These are phyloP conservation scores for Mucor irregularis DNA, from an alignment of 371 early-diverging fungal genomes.

Conservation along the genomic window DNA sequence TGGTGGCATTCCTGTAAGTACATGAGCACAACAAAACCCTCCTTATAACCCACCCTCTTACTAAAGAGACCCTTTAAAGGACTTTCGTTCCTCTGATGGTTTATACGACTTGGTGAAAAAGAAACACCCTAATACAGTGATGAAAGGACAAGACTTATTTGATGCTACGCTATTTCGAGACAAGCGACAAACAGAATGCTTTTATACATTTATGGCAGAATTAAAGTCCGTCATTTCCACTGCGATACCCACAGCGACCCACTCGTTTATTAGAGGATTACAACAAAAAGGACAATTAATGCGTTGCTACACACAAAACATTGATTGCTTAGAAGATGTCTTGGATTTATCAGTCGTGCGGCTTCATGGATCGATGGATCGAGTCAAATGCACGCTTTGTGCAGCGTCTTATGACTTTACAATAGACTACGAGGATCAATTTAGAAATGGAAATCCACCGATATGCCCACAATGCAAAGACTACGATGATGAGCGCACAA, in stretches of 20 bases:
- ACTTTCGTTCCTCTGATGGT: slow-evolving; percentile 82
- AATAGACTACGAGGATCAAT: slow-evolving; percentile 51
- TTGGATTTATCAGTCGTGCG: slow-evolving; percentile 74
- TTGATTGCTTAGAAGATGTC: slow-evolving; percentile 88
- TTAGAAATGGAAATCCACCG: slow-evolving; percentile 72
- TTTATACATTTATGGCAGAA: slow-evolving; percentile 94
- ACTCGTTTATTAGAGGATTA: slow-evolving; percentile 82
- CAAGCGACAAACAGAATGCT: slow-evolving; percentile 71
- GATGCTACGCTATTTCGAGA: slow-evolving; percentile 88
- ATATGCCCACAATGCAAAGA: slow-evolving; percentile 78
- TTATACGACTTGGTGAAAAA: slow-evolving; percentile 81
- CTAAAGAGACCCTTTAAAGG: slow-evolving; percentile 55
- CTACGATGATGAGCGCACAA: slow-evolving; percentile 54
- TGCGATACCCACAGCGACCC: slow-evolving; percentile 85
- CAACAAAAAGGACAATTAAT: slow-evolving; percentile 71
- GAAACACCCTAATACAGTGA: slow-evolving; percentile 68
- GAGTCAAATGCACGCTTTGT: slow-evolving; percentile 85
- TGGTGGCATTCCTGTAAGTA: slow-evolving; percentile 83
- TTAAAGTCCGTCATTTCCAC: slow-evolving; percentile 73
- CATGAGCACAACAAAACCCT: not conserved
- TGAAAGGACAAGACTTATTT: slow-evolving; percentile 94
- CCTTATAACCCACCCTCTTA: not conserved
- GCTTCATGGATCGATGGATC: slow-evolving; percentile 89
- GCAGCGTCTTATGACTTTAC: slow-evolving; percentile 64
- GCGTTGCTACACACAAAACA: slow-evolving; percentile 97